Base-by-base conservation (phyloP, 2,329 filamentous ascomycete species). In the Exophiala xenobiotica region DNA sequence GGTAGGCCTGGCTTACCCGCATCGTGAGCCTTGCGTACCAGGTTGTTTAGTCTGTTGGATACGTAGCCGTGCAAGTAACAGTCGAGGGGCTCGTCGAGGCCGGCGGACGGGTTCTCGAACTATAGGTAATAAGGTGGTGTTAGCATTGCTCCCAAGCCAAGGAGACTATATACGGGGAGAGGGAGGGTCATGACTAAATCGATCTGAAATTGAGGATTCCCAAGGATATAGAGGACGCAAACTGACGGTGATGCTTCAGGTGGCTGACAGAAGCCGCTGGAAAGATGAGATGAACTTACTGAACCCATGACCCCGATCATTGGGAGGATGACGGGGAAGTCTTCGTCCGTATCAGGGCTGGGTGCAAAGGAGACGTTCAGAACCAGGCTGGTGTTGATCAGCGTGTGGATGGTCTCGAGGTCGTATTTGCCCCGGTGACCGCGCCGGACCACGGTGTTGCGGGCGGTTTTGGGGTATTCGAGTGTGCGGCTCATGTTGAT, bases 1-100 rank as follows among this genome's bases (percentile, higher is more conserved):
- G 88, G 86, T 16, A 93, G 68, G 7, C 85, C 84, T 8, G 35
- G 20, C 29, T 39, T 19, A n/a, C 24, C 29, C 3, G 22, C 37
- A 8, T 67, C 66, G 24, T 68, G 64, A 23, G 63, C 61, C 7
- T 61, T 63, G 5, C 77, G 72, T 11, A 81, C 75, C 6, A 86
- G 68, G 58, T 84, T 85, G 76, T 91, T 86, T 26, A 95, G 75
- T 6, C 89, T 85, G 1, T 83, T 83, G 50, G 83, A 87, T 59
- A 91, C 84, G 67, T 91, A 93, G 64, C 88, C 88, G 69, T 95
- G 89, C 4, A 95, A 77, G 67, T 93, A 95, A 54, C 86, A 77
- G 49, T 90, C 84, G 6, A 89, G 74, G 0, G 84, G 81, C 57
- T 89, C 83, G 43, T 78, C 75, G 14, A 78, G 67, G 43, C 76